phyloP scores from a whole-genome alignment of 2,329 filamentous ascomycete genomes.

The Trichoderma sp. region DNA sequence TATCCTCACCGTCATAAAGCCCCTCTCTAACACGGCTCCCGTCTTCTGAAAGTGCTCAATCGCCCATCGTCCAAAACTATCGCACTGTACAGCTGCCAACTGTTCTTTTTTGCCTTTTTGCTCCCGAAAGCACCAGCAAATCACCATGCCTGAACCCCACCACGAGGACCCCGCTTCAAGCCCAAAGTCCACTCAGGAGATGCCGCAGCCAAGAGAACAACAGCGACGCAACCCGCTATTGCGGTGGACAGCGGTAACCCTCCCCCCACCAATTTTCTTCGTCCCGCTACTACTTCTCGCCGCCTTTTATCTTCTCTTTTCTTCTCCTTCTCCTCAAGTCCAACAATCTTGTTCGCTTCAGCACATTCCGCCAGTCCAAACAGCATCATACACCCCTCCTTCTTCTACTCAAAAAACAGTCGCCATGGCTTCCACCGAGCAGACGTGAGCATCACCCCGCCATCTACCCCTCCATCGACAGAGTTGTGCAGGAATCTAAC shows the following conservation, averaged over 20 bases:
- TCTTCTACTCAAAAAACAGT: conserved; percentile 29
- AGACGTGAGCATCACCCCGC: conserved; percentile 67
- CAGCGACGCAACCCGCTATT: conserved; percentile 24
- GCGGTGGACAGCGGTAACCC: conserved; percentile 37
- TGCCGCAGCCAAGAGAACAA: neutral
- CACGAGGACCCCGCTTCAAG: conserved; percentile 36
- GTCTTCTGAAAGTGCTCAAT: neutral
- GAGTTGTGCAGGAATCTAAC: conserved; percentile 25
- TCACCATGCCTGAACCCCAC: conserved; percentile 34
- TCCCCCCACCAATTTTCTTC: conserved; percentile 44
- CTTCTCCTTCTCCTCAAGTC: conserved; percentile 25
- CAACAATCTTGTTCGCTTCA: conserved; percentile 28
- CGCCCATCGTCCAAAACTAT: neutral
- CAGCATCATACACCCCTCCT: conserved; percentile 25
- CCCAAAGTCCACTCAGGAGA: conserved; percentile 22
- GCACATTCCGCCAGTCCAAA: conserved; percentile 29
- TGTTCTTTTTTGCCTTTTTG: neutral
- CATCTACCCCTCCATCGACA: conserved; percentile 27
- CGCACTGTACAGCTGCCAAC: conserved; percentile 20
- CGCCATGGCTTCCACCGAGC: conserved; percentile 71
- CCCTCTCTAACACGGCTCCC: neutral
- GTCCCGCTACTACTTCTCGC: conserved; percentile 36
- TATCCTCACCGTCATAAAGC: neutral
- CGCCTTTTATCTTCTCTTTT: conserved; percentile 37
- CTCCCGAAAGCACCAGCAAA: conserved; percentile 22